Conservation (phyloP, 169 alveolate species). For the Perkinsus olseni region DNA sequence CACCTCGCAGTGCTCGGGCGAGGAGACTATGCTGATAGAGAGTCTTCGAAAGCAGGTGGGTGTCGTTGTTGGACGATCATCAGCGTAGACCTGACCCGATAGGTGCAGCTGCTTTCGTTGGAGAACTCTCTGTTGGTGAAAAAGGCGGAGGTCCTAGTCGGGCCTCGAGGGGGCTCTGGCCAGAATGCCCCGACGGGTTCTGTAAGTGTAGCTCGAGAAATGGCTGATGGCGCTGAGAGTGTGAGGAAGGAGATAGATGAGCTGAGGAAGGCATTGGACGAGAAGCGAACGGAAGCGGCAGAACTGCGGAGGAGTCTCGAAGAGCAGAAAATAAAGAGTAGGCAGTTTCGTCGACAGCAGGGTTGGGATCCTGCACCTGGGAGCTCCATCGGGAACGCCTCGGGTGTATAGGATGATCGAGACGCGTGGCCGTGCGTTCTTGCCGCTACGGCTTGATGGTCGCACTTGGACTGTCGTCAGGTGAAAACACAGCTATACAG, state of each 20-base stretch:
- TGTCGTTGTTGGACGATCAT: not conserved
- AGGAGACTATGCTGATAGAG: not conserved
- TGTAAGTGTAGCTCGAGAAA: too few species aligned
- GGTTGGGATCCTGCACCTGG: too few species aligned
- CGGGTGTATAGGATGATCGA: not conserved
- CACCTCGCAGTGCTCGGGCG: not conserved
- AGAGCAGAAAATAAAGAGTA: not conserved
- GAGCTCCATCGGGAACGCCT: not conserved
- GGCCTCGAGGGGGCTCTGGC: not conserved
- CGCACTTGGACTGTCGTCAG: not conserved
- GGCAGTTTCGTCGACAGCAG: too few species aligned
- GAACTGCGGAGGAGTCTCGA: not conserved
- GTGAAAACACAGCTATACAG: not conserved
- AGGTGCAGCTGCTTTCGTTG: not conserved
- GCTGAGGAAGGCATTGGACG: not conserved
- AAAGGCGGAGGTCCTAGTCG: not conserved
- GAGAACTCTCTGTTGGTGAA: not conserved
- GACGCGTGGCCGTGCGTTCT: too few species aligned
- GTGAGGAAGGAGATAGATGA: not conserved
- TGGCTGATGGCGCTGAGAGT: not conserved
- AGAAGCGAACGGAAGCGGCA: not conserved
- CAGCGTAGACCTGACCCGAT: not conserved
- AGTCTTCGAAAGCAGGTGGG: not conserved
- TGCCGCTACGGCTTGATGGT: not conserved
- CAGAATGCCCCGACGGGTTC: not conserved